Evolutionary conservation across 2,329 filamentous ascomycete species (phyloP), one percentile per base, ranked within the genome.

Genomic region (Aspergillus hiratsukae): DNA sequence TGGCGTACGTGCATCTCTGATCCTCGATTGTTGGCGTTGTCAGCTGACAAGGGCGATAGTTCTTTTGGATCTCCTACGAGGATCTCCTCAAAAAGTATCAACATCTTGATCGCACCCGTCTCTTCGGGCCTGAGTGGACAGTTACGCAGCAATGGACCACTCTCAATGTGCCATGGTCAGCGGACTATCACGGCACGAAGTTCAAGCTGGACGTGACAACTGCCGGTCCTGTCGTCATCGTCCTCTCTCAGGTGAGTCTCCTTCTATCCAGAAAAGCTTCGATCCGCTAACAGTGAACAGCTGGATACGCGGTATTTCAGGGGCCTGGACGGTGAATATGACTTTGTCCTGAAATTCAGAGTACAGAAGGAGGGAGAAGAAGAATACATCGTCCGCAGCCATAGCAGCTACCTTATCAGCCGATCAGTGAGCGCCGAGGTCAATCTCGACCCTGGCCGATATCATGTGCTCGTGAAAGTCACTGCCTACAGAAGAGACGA

Each of bases 361-460:
- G 69, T 86, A 0, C 80, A 85, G 64, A 82, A 82, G 58, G 78
- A 83, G 66, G 81, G 80, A n/a, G 81, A 84, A 52, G 77, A 81
- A n/a, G 79, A 83, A 41, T 85, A 84, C 60, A 80, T 83, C 48
- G 80, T 83, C 10, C 80, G 81, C 57, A 83, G 80, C 61, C 80
- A 81, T 49, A 78, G 74, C 8, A 80, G 78, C 35, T 81, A 82
- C 58, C 78, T 78, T 71, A 89, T 91, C 83, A 84, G 80, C 23
- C 85, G 90, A 6, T 89, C 87, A 1, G 87, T 91, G 41, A 91
- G 87, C 51, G 86, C 89, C 1, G 90, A 94, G 69, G 79, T 94
- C 8, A 80, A 87, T 37, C 83, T 95, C 27, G 85, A 89, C 21
- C 82, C 87, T 0, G 90, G 90, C 10, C 84, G 82, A 46, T 95